These are phyloP conservation scores for Mesembryanthemum crystallinum DNA, from an alignment of 148 eudicot genomes.

Conservation along the genomic window DNA sequence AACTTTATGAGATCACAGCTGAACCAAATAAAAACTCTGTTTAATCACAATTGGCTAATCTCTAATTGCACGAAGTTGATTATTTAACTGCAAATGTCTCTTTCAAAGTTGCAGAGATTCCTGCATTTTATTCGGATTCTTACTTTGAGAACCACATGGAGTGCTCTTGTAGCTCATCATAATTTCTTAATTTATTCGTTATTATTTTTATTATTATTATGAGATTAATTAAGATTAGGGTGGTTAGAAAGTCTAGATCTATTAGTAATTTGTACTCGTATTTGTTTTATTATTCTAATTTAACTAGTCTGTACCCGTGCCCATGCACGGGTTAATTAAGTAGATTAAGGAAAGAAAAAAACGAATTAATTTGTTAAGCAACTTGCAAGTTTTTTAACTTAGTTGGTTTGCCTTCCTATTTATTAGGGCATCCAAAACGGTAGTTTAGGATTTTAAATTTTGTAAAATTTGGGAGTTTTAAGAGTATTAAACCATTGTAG, in stretches of 20 bases:
- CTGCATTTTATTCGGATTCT: slow-evolving; percentile 2
- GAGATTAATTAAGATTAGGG: neutral
- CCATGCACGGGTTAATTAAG: too few species aligned
- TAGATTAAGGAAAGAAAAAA: too few species aligned
- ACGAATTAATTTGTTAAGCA: too few species aligned
- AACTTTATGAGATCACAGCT: neutral
- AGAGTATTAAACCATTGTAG: too few species aligned
- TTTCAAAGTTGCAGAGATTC: neutral
- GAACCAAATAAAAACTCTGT: neutral
- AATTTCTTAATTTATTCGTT: neutral
- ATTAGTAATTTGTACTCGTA: neutral
- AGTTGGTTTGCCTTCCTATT: too few species aligned
- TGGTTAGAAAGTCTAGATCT: neutral
- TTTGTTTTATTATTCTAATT: neutral
- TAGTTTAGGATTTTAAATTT: too few species aligned
- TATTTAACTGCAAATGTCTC: neutral
- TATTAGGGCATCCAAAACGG: too few species aligned
- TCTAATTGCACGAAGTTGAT: neutral
- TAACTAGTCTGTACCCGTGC: too few species aligned
- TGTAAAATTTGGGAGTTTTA: too few species aligned
- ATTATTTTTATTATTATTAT: too few species aligned
- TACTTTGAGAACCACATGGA: neutral
- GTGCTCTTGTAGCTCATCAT: slow-evolving; percentile 5
- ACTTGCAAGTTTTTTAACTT: too few species aligned
- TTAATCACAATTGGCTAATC: neutral